Evolutionary conservation across 2,329 filamentous ascomycete genomes (phyloP), one percentile per base, ranked within the genome.

Genomic region (Dothiorella sarmentorum): DNA sequence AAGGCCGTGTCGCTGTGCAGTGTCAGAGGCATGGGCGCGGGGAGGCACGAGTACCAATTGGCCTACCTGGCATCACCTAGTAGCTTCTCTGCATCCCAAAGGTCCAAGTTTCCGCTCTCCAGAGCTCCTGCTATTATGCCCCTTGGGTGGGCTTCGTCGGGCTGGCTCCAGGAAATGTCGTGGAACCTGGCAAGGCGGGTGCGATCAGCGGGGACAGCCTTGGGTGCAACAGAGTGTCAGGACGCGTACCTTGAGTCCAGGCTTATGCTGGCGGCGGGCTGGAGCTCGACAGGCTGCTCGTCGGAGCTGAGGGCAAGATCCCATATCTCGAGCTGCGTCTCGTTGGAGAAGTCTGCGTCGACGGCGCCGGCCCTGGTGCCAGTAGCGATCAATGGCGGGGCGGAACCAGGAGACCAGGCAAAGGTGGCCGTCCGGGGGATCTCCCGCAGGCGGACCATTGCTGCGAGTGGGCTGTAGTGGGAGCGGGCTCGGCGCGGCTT

Each of bases 371-470:
- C 92, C 67, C 92, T 87, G 45, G 94, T 99, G 68, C 94, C 94
- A 26, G 94, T 99, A 61, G 91, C 93, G 64, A 99, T 81, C 66
- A 96, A 81, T 67, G 93, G 91, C 66, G 87, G 85, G 37, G 84
- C 83, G 52, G 90, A 78, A 67, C 87, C 89, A 24, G 92, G 89
- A 66, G 91, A 96, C 93, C 94, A 99, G 71, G 94, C 91, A 75
- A 99, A 99, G 69, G 93, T 89, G 75, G 93, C 94, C 69, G 94
- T 99, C 77, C 94, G 86, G 74, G 91, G 90, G 71, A 99, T 95
- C 81, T 97, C 92, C 82, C 93, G 86, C 76, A 97, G 82, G 79
- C 91, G 90, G 77, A 97, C 93, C 94, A 99, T 99, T 75, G 67
- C n/a, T n/a, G n/a, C n/a, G n/a, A n/a, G n/a, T n/a, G n/a, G n/a